phyloP scores from a whole-genome alignment of 2,329 filamentous ascomycete genomes.

The Cladosporium velox region DNA sequence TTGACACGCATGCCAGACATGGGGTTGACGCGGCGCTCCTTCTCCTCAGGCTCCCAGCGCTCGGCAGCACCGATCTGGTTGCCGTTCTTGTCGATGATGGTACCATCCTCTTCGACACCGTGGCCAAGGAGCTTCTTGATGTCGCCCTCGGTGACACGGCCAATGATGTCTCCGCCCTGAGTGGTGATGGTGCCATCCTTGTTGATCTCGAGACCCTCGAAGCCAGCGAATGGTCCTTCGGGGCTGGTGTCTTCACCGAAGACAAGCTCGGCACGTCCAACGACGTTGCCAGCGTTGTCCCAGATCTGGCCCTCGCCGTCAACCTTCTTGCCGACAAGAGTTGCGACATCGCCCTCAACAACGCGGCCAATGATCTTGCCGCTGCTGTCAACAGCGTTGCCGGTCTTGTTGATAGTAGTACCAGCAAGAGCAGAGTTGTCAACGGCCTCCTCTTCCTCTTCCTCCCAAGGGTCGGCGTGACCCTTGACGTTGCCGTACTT shows the following conservation, averaged over 20 bases:
- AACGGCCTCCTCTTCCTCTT: slow-evolving; percentile 49
- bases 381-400: slow-evolving; percentile 61
- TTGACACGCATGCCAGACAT: slow-evolving; percentile 60
- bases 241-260: slow-evolving; percentile 52
- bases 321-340: slow-evolving; percentile 62
- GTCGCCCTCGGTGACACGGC: slow-evolving; percentile 53
- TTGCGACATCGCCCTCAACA: slow-evolving; percentile 57
- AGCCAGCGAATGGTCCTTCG: slow-evolving; percentile 62
- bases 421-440: slow-evolving; percentile 63
- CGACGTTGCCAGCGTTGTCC: slow-evolving; percentile 63
- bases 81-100: slow-evolving; percentile 56
- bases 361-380: slow-evolving; percentile 62
- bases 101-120: slow-evolving; percentile 54
- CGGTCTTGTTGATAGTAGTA: slow-evolving; percentile 64
- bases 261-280: slow-evolving; percentile 60
- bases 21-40: slow-evolving; percentile 58
- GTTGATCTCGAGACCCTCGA: slow-evolving; percentile 57
- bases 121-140: slow-evolving; percentile 54
- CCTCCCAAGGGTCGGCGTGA: slow-evolving; percentile 62
- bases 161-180: slow-evolving; percentile 49
- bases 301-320: slow-evolving; percentile 65
- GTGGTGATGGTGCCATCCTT: slow-evolving; percentile 60
- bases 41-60: slow-evolving; percentile 56
- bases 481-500: slow-evolving; percentile 66
- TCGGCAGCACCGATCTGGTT: slow-evolving; percentile 56